phyloP scores from a whole-genome alignment of 1,284 basidiomycete species.

The Leccinum fallax region DNA sequence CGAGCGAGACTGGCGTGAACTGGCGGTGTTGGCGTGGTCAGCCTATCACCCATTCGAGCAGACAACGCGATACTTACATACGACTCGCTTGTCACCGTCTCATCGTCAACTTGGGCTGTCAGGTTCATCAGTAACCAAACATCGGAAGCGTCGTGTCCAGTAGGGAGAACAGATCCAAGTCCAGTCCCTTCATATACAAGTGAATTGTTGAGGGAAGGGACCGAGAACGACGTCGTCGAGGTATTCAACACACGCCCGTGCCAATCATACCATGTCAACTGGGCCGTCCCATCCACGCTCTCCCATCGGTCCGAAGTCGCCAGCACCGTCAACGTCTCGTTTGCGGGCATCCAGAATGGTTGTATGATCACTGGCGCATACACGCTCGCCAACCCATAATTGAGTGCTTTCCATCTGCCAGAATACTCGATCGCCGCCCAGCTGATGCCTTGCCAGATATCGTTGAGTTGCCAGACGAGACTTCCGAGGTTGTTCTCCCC shows the following conservation, averaged over 20 bases:
- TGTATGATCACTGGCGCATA: conserved; percentile 55
- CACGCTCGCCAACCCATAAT: conserved; percentile 48
- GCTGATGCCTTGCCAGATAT: conserved; percentile 59
- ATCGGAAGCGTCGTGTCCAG: conserved; percentile 42
- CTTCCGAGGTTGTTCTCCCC: neutral
- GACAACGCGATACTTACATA: conserved; percentile 40
- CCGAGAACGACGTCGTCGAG: conserved; percentile 42
- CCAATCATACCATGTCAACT: conserved; percentile 39
- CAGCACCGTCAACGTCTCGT: conserved; percentile 32
- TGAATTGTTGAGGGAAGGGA: conserved; percentile 55
- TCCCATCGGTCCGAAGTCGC: conserved; percentile 57
- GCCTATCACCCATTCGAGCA: too few species aligned
- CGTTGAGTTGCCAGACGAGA: conserved; percentile 56
- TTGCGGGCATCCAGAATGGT: conserved; percentile 53
- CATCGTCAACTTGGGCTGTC: conserved; percentile 47
- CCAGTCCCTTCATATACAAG: conserved; percentile 44
- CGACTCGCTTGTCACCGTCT: conserved; percentile 52
- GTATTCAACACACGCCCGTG: conserved; percentile 45
- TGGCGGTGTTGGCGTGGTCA: conserved; percentile 21
- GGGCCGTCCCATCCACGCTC: conserved; percentile 47
- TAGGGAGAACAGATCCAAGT: conserved; percentile 47
- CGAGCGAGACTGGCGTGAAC: conserved; percentile 57
- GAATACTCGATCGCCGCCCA: neutral
- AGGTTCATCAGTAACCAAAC: conserved; percentile 56
- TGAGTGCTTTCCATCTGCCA: neutral